Base-by-base conservation (phyloP, 1,139 yeast genomes). In the Saccharomyces hybrid region DNA sequence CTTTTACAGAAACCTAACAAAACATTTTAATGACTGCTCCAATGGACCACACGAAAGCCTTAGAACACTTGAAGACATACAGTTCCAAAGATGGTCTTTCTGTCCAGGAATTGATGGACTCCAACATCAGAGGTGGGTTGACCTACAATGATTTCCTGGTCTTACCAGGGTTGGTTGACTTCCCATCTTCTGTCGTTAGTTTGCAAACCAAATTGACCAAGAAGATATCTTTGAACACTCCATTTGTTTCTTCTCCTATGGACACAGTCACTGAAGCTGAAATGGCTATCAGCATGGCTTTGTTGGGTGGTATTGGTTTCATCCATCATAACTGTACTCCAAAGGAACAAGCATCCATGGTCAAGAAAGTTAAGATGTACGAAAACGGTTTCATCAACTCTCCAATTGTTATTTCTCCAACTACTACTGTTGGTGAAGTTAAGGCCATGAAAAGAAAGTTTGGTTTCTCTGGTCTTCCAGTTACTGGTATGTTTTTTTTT, bases 261-360 rank as follows among this genome's bases (percentile, higher is more conserved):
- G 99, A 93, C 75, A 93, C 99, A 53, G 99, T 93, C 61, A 95
- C 99, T 57, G 99, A 93, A 78, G 78, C 90, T 60, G 87, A 84
- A 59, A 93, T 93, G 99, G 99, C 99, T 63, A 93, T 95, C 67
- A 85, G 90, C 76, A 91, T 93, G 97, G 98, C 99, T 64, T 82
- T 93, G 65, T 82, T 91, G 66, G 99, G 99, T 72, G 99, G 99
- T 75, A 90, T 93, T 73, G 99, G 99, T 82, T 88, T 95, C 69
- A 85, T 93, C 66, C 99, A 93, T 75, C 98, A 93, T 79, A 93
- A 93, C 80, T 91, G 97, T 77, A 73, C 96, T 58, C 80, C 96
- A 59, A 98, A 93, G 53, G 98, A 90, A 73, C 99, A 93, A 78
- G 99, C 99, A 59, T 97, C 84, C 64, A 93, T 93, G 99, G 99